These are phyloP conservation scores for Melanomma pulvis-pyrius DNA, from an alignment of 495 filamentous ascomycete genomes.

Conservation along the genomic window DNA sequence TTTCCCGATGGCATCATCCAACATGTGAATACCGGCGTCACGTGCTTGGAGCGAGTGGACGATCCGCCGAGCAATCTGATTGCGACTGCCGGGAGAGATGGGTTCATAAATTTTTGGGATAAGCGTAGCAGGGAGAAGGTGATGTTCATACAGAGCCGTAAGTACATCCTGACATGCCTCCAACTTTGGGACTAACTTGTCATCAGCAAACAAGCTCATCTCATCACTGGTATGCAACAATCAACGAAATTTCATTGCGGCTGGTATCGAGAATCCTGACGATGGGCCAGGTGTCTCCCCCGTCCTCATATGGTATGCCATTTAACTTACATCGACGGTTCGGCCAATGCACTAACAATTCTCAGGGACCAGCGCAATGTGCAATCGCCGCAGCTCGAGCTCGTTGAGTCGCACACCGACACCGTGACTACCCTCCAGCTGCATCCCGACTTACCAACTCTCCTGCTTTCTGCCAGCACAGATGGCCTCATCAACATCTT, in stretches of 20 bases:
- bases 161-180: neutral
- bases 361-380: conserved; percentile 69
- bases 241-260: conserved; percentile 63
- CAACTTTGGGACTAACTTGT: neutral
- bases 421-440: conserved; percentile 79
- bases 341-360: neutral
- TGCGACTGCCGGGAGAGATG: conserved; percentile 65
- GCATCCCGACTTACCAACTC: conserved; percentile 62
- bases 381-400: conserved; percentile 58
- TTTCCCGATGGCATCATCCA: conserved; percentile 42
- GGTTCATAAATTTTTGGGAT: conserved; percentile 62
- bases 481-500: conserved; percentile 89
- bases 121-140: conserved; percentile 41
- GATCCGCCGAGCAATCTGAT: conserved; percentile 47
- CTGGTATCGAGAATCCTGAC: conserved; percentile 77
- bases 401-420: conserved; percentile 87
- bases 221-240: conserved; percentile 69
- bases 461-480: conserved; percentile 85
- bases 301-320: conserved; percentile 71
- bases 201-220: conserved; percentile 51
- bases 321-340: neutral
- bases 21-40: conserved; percentile 58
- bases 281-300: conserved; percentile 61
- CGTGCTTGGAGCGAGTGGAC: conserved; percentile 56
- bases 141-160: conserved; percentile 36